Conservation (phyloP, 2,329 filamentous ascomycete species). For the Stagonosporopsis rhizophila region DNA sequence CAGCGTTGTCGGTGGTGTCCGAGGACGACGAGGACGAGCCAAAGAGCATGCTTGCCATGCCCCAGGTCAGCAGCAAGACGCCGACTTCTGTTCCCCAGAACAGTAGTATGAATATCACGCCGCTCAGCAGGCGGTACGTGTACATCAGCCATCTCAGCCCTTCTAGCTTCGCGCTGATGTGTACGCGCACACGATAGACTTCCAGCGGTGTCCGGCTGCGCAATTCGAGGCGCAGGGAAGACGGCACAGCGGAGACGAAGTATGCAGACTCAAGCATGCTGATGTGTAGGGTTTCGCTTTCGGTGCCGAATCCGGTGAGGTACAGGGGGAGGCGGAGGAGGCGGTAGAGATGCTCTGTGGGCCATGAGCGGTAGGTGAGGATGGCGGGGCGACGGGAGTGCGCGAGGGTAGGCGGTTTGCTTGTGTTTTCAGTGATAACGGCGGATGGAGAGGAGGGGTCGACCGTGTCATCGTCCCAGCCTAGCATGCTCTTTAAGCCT, state of each 20-base stretch:
- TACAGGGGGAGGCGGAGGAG: conserved; percentile 67
- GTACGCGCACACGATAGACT: conserved; percentile 73
- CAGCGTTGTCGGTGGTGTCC: neutral
- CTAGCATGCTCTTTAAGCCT: conserved; percentile 28
- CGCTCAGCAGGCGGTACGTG: conserved; percentile 74
- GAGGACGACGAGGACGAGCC: neutral
- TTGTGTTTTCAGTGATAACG: neutral
- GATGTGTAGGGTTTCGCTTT: conserved; percentile 70
- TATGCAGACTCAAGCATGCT: conserved; percentile 75
- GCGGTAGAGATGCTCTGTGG: conserved; percentile 38
- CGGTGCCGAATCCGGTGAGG: conserved; percentile 68
- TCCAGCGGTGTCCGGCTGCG: conserved; percentile 74
- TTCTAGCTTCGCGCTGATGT: conserved; percentile 75
- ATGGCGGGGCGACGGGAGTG: conserved; percentile 75
- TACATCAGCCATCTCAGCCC: conserved; percentile 83
- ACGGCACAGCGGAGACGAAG: conserved; percentile 67
- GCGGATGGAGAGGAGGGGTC: neutral
- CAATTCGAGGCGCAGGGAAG: conserved; percentile 68
- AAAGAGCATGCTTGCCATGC: conserved; percentile 57
- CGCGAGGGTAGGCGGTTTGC: conserved; percentile 43
- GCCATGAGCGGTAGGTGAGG: conserved; percentile 74
- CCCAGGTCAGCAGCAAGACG: conserved; percentile 71
- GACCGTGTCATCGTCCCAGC: conserved; percentile 34
- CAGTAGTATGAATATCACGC: conserved; percentile 68
- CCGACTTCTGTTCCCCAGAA: conserved; percentile 82